A percentile compares a stretch with the other conserved stretches of the same genome.
Conservation (phyloP, 2,329 filamentous ascomycete species). For the Fusarium denticulatum region DNA sequence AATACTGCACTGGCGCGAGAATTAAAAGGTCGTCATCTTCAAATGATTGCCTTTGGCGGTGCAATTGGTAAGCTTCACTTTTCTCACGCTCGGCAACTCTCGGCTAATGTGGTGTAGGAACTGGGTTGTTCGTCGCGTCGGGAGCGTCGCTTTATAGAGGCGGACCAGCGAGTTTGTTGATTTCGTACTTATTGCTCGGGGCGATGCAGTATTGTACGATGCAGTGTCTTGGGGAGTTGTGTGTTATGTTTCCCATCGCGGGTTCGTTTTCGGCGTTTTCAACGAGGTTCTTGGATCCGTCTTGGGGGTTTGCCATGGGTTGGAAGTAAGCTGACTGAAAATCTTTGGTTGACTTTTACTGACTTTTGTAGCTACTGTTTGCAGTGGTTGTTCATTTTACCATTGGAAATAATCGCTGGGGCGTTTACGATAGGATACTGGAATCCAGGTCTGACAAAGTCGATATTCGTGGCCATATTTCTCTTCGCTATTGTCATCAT, state of each 20-base stretch:
- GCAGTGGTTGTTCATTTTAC: constrained; percentile 86
- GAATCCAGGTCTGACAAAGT: constrained; percentile 70
- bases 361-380: constrained; percentile 73
- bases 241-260: constrained; percentile 88
- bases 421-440: constrained; percentile 87
- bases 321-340: constrained; percentile 74
- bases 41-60: constrained; percentile 98
- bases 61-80: constrained; percentile 72
- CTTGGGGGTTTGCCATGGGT: constrained; percentile 95
- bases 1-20: constrained; percentile 78
- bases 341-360: background rate
- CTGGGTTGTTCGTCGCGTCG: constrained; percentile 87
- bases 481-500: constrained; percentile 78
- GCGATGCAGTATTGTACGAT: constrained; percentile 92
- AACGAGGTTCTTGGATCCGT: constrained; percentile 92
- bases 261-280: constrained; percentile 94
- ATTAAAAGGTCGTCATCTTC: constrained; percentile 85
- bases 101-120: constrained; percentile 59
- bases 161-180: constrained; percentile 79
- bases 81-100: background rate
- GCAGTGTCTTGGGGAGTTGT: constrained; percentile 90
- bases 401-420: constrained; percentile 86
- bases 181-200: constrained; percentile 81
- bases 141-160: constrained; percentile 77
- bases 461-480: constrained; percentile 86